Evolutionary conservation across 108 stramenopile genomes (phyloP), one percentile per base, ranked within the genome.

Genomic region (Cyclostephanos tholiformis): DNA sequence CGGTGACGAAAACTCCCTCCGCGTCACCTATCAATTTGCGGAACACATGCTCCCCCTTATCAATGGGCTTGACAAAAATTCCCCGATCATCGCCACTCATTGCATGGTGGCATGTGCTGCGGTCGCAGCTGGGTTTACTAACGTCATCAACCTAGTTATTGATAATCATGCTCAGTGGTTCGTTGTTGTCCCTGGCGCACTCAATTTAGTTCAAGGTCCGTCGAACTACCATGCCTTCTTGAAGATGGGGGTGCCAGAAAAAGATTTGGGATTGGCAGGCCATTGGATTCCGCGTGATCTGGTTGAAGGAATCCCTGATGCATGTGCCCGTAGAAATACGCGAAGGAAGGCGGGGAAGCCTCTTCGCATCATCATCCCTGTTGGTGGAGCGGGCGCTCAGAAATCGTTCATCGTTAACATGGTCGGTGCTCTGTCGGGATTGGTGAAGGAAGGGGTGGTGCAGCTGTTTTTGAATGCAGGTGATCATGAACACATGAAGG

Each of bases 131-230:
- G 96, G 96, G 13, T 95, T 95, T 76, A 95, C 85, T 64, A 93
- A 95, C 71, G 95, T 96, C 6, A 77, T 93, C 56, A 96, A 96
- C 67, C 66, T 96, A 25, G 96, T 96, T 4, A 93, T 96, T 62
- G 96, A 96, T 79, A 96, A 96, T 73, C 90, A 91, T 80, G 89
- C 94, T 19, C 96, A 96, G 74, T 96, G 93, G 93, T 93, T 90
- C 63, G 85, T 88, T 13, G 90, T 91, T 6, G 94, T 95, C 17
- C 96, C 96, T n/a, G 88, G 87, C 6, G 88, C 91, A 10, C 65
- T 94, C 63, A 96, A 96, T 60, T 64, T 91, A 16, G 88, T 90
- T 10, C 96, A 96, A 77, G 96, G 96, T 38, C 96, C 96, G 29
- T 86, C 88, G 44, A 94, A 96, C 80, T 96, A 95, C 79, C 88